phyloP scores from a whole-genome alignment of 1,284 basidiomycete species.

The Trichosporon coremiiforme region DNA sequence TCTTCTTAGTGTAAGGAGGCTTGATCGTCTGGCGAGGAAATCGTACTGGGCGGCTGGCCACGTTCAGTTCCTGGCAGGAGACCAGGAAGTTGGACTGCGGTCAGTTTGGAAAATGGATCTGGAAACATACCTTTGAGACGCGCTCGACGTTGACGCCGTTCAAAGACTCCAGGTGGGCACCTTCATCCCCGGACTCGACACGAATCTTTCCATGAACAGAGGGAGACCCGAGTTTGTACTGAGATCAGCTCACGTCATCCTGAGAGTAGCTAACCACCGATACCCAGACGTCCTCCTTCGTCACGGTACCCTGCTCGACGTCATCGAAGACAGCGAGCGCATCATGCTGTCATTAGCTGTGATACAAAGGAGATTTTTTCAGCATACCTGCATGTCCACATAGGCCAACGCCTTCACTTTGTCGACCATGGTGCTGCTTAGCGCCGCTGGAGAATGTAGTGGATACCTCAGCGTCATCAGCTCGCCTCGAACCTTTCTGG shows the following conservation, averaged over 20 bases:
- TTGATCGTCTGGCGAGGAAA: constrained; percentile 50
- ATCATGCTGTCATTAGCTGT: constrained; percentile 49
- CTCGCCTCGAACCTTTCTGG: not conserved
- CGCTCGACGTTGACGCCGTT: constrained; percentile 45
- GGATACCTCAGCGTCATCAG: constrained; percentile 4
- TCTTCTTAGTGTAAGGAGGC: constrained; percentile 44
- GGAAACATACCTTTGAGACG: constrained; percentile 40
- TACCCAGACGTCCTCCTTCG: constrained; percentile 53
- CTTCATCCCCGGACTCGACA: constrained; percentile 39
- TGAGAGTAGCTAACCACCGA: constrained; percentile 46
- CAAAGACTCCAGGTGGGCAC: constrained; percentile 34
- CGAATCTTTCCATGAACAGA: constrained; percentile 52
- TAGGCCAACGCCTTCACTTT: constrained; percentile 40
- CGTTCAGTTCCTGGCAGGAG: constrained; percentile 37
- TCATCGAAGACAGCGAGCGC: constrained; percentile 54
- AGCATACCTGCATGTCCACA: constrained; percentile 54
- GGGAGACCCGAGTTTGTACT: constrained; percentile 47
- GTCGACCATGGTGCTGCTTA: constrained; percentile 19
- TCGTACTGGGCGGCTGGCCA: constrained; percentile 35
- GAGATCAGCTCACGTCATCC: not conserved
- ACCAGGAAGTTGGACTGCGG: constrained; percentile 44
- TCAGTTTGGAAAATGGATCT: too few relatives aligned
- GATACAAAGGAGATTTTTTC: too few relatives aligned
- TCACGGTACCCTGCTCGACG: constrained; percentile 49
- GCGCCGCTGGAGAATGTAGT: not conserved